These are phyloP conservation scores for Colletotrichum aenigma DNA, from an alignment of 2,329 filamentous ascomycete genomes.

Conservation along the genomic window DNA sequence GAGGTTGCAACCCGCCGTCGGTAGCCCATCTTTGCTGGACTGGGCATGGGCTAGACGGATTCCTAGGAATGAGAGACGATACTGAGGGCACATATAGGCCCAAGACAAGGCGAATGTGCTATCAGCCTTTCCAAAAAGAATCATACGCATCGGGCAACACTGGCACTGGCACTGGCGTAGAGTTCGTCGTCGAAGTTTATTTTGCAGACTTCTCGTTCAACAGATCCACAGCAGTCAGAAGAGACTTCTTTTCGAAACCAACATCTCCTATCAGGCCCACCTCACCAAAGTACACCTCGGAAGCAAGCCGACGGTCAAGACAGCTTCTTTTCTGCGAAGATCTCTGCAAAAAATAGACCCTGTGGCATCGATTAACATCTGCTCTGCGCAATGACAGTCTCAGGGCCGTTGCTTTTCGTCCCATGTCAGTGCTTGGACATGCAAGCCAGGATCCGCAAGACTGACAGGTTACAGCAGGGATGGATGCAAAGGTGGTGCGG, in stretches of 20 bases:
- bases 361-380: not conserved
- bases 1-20: conserved; percentile 19
- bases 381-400: not conserved
- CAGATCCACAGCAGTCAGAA: not conserved
- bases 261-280: not conserved
- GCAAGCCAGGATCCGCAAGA: conserved; percentile 7
- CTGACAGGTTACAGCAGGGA: conserved; percentile 7
- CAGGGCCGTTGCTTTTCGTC: conserved; percentile 2
- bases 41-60: not conserved
- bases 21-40: conserved; percentile 15
- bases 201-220: not conserved
- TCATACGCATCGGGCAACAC: not conserved
- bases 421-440: conserved; percentile 18
- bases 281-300: not conserved
- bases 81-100: conserved; percentile 6
- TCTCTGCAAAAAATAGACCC: not conserved
- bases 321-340: not conserved
- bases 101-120: not conserved
- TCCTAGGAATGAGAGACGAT: not conserved
- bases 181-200: not conserved
- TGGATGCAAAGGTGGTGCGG: conserved; percentile 3
- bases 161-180: not conserved
- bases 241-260: not conserved
- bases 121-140: not conserved
- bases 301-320: not conserved